Evolutionary conservation across 1,284 basidiomycete genomes (phyloP).

Genomic region (Cerioporus squamosus): DNA sequence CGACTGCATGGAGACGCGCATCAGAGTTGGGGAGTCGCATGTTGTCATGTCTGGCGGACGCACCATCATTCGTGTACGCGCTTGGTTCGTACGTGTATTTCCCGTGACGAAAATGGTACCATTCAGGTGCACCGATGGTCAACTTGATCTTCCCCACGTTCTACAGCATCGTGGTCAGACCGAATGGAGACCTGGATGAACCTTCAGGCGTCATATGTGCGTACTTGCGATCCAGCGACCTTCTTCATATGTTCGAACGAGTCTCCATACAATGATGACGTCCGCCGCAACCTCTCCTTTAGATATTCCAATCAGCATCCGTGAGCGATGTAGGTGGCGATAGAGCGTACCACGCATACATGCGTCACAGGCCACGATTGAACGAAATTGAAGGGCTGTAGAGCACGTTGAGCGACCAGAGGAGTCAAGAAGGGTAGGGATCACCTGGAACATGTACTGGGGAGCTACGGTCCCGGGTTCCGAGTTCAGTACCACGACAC

Average conservation of each 20-base stretch:
- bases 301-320: too few relatives aligned
- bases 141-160: constrained; percentile 70
- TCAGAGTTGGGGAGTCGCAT: not conserved
- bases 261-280: constrained; percentile 59
- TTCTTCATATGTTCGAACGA: constrained; percentile 62
- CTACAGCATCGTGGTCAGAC: constrained; percentile 30
- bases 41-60: constrained; percentile 4
- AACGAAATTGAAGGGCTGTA: constrained; percentile 16
- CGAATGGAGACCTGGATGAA: not conserved
- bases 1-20: constrained; percentile 38
- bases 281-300: constrained; percentile 63
- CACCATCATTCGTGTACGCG: constrained; percentile 64
- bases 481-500: too few relatives aligned
- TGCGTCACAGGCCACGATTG: constrained; percentile 13
- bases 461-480: constrained; percentile 8
- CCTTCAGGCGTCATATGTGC: not conserved
- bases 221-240: constrained; percentile 54
- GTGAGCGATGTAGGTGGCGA: not conserved
- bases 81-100: constrained; percentile 53
- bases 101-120: constrained; percentile 76
- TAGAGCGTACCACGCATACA: constrained; percentile 9
- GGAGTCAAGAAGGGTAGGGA: not conserved
- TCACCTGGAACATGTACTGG: constrained; percentile 12
- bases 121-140: constrained; percentile 73
- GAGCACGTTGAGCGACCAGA: not conserved